Evolutionary conservation across 1,284 basidiomycete species (phyloP), one percentile per base, ranked within the genome.

Genomic region (Sanghuangporus sanghuang): DNA sequence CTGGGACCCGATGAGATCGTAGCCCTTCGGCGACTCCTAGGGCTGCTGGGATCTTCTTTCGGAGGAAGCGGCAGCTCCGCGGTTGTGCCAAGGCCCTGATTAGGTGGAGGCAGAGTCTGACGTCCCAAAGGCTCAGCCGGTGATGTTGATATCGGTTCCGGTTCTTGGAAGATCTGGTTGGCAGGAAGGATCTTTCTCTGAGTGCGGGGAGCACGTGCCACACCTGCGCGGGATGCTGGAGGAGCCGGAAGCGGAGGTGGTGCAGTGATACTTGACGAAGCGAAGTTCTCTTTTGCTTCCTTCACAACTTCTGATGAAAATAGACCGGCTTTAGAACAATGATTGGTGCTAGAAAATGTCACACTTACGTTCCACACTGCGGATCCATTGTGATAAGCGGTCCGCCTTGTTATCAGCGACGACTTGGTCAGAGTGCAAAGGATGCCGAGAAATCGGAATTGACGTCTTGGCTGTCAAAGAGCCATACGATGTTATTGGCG

Each of bases 331-430:
- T n/a, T 46, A 46, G 44, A 46, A n/a, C 16, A n/a, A 18, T 46
- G 8, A n/a, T 46, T 5, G 27, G 27, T 32, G 27, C 27, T 3
- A 3, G 5, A 32, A 46, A 46, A 46, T 7, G 21, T 46, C 66
- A 39, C 64, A 50, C 89, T 71, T 71, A 92, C 89, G 87, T 74
- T 92, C 89, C 9, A 91, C 87, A 63, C 84, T 89, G 68, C 82
- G 82, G 73, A 90, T 87, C 90, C 90, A 92, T 59, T 85, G 75
- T 1, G 84, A 81, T 85, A 92, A 85, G 61, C 90, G 78, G 69
- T 92, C 89, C 42, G 78, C 74, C 50, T 81, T 79, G 42, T 79
- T 80, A 66, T 86, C 85, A 39, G 77, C 81, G 36, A 61, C 82
- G 23, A 82, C 69, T 46, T 77, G 78, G 65, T 84, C 83, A 67